Conservation (phyloP, 768 basidiomycete genomes). For the Pilatotrama ljubarskyi region DNA sequence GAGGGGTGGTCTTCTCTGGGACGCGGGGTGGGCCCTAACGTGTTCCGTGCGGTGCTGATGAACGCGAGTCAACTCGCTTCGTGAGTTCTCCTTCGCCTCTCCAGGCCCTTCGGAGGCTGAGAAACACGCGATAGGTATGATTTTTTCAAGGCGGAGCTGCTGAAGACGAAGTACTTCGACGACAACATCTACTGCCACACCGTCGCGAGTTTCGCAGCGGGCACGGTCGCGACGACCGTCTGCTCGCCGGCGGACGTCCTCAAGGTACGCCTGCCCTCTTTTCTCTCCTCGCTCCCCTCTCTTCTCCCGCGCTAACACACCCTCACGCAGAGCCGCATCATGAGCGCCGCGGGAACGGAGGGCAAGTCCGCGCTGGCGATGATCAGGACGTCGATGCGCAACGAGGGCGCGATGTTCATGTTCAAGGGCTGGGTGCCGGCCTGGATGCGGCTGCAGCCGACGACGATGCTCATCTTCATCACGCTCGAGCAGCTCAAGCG, state of each 20-base stretch:
- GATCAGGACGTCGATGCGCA: constrained; percentile 65
- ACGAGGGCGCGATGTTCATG: constrained; percentile 86
- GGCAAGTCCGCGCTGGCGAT: constrained; percentile 68
- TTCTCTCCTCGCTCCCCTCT: not conserved
- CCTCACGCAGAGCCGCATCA: constrained; percentile 65
- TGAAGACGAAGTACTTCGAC: constrained; percentile 68
- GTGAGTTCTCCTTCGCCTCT: constrained; percentile 43
- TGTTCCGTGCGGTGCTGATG: constrained; percentile 85
- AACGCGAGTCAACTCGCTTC: constrained; percentile 92
- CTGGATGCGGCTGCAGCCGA: constrained; percentile 83
- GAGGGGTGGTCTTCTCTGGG: constrained; percentile 76
- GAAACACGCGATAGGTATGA: constrained; percentile 60
- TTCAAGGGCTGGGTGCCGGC: constrained; percentile 92
- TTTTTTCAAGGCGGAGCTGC: constrained; percentile 83
- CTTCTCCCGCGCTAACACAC: not conserved
- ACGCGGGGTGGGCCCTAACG: constrained; percentile 82
- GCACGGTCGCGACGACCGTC: constrained; percentile 86
- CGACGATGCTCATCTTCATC: constrained; percentile 85
- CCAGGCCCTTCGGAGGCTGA: not conserved
- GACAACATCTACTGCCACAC: constrained; percentile 87
- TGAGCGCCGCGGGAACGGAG: constrained; percentile 86
- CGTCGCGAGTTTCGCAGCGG: constrained; percentile 83
- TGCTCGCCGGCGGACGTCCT: constrained; percentile 89
- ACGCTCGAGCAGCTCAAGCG: constrained; percentile 83
- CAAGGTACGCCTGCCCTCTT: constrained; percentile 53